Conservation (phyloP, 2,329 filamentous ascomycete species). For the Fusarium sp. region DNA sequence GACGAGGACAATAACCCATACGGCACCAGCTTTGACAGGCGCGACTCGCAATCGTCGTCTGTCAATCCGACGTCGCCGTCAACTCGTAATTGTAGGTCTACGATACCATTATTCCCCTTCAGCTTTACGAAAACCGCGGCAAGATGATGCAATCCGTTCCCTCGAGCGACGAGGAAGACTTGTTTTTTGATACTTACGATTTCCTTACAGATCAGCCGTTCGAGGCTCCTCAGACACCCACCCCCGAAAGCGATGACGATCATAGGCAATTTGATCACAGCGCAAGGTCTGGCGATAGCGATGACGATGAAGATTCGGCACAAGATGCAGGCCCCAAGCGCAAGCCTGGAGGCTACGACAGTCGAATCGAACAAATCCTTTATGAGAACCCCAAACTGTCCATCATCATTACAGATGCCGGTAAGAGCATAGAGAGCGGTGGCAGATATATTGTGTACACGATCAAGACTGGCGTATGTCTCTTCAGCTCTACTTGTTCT, state of each 20-base stretch:
- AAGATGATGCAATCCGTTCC: conserved; percentile 14
- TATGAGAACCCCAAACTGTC: conserved; percentile 93
- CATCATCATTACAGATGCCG: conserved; percentile 93
- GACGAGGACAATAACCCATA: conserved; percentile 99
- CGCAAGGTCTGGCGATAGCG: conserved; percentile 54
- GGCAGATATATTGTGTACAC: conserved; percentile 97
- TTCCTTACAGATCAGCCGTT: conserved; percentile 57
- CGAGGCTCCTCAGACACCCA: conserved; percentile 77
- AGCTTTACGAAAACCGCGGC: not conserved
- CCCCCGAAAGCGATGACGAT: conserved; percentile 76
- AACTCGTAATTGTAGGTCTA: conserved; percentile 67
- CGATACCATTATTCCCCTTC: conserved; percentile 4
- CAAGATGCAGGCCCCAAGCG: conserved; percentile 65
- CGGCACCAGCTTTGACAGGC: conserved; percentile 87
- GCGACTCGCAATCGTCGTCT: conserved; percentile 81
- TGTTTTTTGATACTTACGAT: conserved; percentile 23
- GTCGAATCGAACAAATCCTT: conserved; percentile 95
- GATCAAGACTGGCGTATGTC: conserved; percentile 87
- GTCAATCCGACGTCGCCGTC: conserved; percentile 74
- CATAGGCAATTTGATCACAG: conserved; percentile 49
- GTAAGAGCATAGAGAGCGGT: conserved; percentile 92
- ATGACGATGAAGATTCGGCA: conserved; percentile 61
- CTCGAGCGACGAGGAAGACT: conserved; percentile 2
- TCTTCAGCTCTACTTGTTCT: not conserved
- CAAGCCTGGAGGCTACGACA: conserved; percentile 91